phyloP scores from a whole-genome alignment of 495 filamentous ascomycete species.

The Cudoniella acicularis region DNA sequence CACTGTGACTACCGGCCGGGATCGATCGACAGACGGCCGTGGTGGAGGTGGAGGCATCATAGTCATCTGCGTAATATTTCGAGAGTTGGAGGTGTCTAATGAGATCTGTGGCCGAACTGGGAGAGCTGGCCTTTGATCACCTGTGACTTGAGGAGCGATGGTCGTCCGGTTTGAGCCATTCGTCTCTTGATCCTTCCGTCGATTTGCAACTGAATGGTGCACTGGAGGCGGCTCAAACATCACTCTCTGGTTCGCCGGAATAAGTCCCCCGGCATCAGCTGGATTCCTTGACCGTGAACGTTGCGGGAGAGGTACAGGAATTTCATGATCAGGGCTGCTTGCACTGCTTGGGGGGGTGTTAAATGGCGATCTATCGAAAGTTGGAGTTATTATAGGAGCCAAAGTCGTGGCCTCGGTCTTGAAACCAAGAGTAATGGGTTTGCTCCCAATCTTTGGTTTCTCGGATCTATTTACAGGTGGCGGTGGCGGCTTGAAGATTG shows the following conservation, averaged over 20 bases:
- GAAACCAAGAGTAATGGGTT: slow-evolving; percentile 33
- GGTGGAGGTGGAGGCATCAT: slow-evolving; percentile 44
- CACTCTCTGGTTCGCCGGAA: background rate
- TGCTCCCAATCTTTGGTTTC: slow-evolving; percentile 69
- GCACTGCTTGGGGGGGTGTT: slow-evolving; percentile 82
- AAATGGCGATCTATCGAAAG: slow-evolving; percentile 73
- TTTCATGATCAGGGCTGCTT: slow-evolving; percentile 51
- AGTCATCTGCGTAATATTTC: slow-evolving; percentile 17
- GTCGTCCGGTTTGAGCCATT: slow-evolving; percentile 31
- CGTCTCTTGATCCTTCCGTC: slow-evolving; percentile 31
- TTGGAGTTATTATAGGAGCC: slow-evolving; percentile 10
- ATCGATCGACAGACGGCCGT: slow-evolving; percentile 36
- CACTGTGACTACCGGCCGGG: slow-evolving; percentile 6
- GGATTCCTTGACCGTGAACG: slow-evolving; percentile 22
- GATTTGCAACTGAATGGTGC: slow-evolving; percentile 39
- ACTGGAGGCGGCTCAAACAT: slow-evolving; percentile 45
- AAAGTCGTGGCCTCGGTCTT: slow-evolving; percentile 23
- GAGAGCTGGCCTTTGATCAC: slow-evolving; percentile 55
- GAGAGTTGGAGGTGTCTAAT: slow-evolving; percentile 28
- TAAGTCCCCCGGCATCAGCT: slow-evolving; percentile 2
- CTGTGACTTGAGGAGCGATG: slow-evolving; percentile 31
- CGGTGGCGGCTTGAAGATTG: slow-evolving; percentile 44
- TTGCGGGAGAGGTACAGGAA: slow-evolving; percentile 35
- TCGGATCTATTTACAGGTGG: slow-evolving; percentile 75
- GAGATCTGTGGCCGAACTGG: slow-evolving; percentile 50